Evolutionary conservation across 2,329 filamentous ascomycete species (phyloP), one percentile per base, ranked within the genome.

Genomic region (Claviceps arundinis): DNA sequence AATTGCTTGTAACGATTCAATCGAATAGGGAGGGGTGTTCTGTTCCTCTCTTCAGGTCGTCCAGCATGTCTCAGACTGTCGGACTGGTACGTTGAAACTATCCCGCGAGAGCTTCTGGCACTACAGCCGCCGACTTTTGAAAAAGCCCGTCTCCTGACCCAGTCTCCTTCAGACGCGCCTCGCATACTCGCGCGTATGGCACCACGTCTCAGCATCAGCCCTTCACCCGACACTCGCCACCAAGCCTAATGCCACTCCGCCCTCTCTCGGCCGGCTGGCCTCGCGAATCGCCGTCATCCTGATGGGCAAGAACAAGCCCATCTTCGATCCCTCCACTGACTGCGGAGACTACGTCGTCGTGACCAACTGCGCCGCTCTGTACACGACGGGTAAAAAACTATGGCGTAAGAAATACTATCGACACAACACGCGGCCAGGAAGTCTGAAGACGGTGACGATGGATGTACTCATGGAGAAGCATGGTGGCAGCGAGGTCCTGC

Each of bases 241-340:
- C 55, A 75, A 68, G 66, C 76, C 61, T 59, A 70, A 74, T 59
- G 68, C 81, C 24, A 82, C 82, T 19, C 77, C 81, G 17, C 89
- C 89, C 14, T 83, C 89, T n/a, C 84, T 96, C 42, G 91, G 91
- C 60, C 89, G 91, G 43, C 78, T 96, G 50, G 91, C 91, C 56
- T 89, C 85, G 50, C 82, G 85, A 57, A 95, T 96, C 68, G 91
- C 90, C 56, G 75, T 84, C 51, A 76, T 88, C 55, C 81, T 96
- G 50, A 96, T 97, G 90, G 93, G 93, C 72, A 98, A 98, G 77
- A 86, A 98, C 78, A 98, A 98, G 73, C 93, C 93, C 22, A 95
- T 93, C 69, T 98, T 83, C 73, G 88, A 97, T 71, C 93, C 93
- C 1, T 95, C 89, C 22, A 96, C 90, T 56, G 93, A 98, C 76